Conservation (phyloP, 2,329 filamentous ascomycete species). For the Zarea fungicola region DNA sequence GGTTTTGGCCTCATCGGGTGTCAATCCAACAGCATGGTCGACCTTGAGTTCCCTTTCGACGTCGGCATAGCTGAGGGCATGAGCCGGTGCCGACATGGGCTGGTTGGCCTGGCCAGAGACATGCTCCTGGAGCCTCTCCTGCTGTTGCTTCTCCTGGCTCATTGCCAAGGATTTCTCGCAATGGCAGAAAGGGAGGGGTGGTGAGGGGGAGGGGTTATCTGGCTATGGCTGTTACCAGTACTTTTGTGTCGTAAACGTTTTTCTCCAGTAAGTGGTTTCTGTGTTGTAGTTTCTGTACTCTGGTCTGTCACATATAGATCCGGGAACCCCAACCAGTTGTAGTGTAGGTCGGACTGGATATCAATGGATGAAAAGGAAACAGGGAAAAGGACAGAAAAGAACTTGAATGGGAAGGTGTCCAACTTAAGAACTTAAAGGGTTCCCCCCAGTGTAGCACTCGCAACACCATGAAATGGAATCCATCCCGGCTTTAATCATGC, state of each 20-base stretch:
- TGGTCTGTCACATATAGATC: too few species aligned
- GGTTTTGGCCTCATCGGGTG: constrained; percentile 44
- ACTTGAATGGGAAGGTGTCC: background rate
- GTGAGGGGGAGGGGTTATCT: background rate
- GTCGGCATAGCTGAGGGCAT: constrained; percentile 50
- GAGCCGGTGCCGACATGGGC: constrained; percentile 56
- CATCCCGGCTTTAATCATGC: too few species aligned
- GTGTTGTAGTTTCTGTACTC: too few species aligned
- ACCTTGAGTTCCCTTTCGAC: constrained; percentile 51
- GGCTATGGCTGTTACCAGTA: too few species aligned
- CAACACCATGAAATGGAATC: too few species aligned
- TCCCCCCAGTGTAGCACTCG: too few species aligned
- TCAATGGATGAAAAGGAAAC: background rate
- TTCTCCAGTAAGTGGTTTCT: too few species aligned
- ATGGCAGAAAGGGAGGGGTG: background rate
- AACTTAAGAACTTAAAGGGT: constrained; percentile 6
- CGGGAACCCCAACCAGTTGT: too few species aligned
- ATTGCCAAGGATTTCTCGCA: constrained; percentile 17
- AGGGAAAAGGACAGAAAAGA: background rate
- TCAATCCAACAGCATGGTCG: constrained; percentile 53
- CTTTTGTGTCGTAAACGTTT: too few species aligned
- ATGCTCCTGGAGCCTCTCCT: constrained; percentile 19
- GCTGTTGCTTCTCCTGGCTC: constrained; percentile 20
- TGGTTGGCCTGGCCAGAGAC: constrained; percentile 34
- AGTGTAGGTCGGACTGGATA: too few species aligned